A percentile compares a stretch with the other conserved stretches of the same genome.
Evolutionary conservation across 2,329 filamentous ascomycete species (phyloP).

Genomic region (Ascochyta pisi): DNA sequence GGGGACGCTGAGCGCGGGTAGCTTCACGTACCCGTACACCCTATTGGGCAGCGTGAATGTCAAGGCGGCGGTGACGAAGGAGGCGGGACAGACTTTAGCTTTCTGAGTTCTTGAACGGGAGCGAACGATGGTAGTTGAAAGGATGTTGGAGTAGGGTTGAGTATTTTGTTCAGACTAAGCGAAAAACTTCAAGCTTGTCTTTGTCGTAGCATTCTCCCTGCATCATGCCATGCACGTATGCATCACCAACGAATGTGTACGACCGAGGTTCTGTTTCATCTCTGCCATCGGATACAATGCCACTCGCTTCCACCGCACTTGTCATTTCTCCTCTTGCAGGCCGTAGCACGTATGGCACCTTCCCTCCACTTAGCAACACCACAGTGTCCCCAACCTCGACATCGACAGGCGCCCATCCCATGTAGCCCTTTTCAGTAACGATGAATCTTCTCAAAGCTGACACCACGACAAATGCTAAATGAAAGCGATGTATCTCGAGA

Average conservation of each 20-base stretch:
- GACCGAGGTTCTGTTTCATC: background rate
- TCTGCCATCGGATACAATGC: background rate
- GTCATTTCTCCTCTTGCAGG: background rate
- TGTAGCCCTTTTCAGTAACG: background rate
- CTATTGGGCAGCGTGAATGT: slow-evolving; percentile 59
- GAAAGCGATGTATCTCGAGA: background rate
- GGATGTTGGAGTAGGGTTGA: too few relatives aligned
- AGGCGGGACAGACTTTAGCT: slow-evolving; percentile 27
- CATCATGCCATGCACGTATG: background rate
- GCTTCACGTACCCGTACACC: slow-evolving; percentile 59
- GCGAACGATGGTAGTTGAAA: too few relatives aligned
- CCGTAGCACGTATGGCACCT: background rate
- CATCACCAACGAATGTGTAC: background rate
- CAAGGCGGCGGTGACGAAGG: slow-evolving; percentile 52
- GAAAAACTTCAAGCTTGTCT: background rate
- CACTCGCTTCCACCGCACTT: background rate
- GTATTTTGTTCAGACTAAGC: background rate
- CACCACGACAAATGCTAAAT: background rate
- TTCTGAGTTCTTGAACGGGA: slow-evolving; percentile 4
- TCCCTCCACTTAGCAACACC: background rate
- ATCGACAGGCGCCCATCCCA: background rate
- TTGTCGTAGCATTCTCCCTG: background rate
- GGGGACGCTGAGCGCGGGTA: slow-evolving; percentile 57
- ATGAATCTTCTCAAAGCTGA: background rate
- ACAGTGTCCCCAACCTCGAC: background rate